Conservation (phyloP, 2,329 filamentous ascomycete species). For the Calonectria pauciramosa region DNA sequence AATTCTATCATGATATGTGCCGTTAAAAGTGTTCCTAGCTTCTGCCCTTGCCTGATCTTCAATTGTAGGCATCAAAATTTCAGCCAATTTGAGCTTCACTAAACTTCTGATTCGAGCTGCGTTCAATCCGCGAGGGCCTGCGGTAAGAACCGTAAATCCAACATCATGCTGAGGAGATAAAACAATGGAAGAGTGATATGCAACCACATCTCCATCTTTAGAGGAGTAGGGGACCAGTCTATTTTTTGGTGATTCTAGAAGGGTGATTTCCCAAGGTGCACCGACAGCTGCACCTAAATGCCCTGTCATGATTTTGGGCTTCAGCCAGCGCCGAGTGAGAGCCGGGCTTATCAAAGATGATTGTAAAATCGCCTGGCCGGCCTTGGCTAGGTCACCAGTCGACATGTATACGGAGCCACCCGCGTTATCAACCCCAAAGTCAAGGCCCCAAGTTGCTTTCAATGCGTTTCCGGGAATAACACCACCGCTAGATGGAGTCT, state of each 20-base stretch:
- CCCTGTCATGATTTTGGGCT: not conserved
- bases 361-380: not conserved
- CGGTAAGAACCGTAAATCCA: not conserved
- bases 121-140: not conserved
- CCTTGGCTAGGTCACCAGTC: not conserved
- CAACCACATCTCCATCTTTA: not conserved
- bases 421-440: not conserved
- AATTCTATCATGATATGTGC: not conserved
- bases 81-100: not conserved
- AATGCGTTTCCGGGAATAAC: not conserved
- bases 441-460: not conserved
- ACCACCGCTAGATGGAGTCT: not conserved
- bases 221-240: not conserved
- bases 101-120: not conserved
- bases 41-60: not conserved
- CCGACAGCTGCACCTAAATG: not conserved
- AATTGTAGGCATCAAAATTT: not conserved
- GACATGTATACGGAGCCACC: not conserved
- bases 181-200: not conserved
- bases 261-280: not conserved
- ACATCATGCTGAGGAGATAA: not conserved
- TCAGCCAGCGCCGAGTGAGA: not conserved
- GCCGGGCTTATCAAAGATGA: not conserved
- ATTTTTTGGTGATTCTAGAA: not conserved
- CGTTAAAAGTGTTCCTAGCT: not conserved